Evolutionary conservation across 2,329 filamentous ascomycete species (phyloP).

Genomic region (Akanthomyces muscarius): DNA sequence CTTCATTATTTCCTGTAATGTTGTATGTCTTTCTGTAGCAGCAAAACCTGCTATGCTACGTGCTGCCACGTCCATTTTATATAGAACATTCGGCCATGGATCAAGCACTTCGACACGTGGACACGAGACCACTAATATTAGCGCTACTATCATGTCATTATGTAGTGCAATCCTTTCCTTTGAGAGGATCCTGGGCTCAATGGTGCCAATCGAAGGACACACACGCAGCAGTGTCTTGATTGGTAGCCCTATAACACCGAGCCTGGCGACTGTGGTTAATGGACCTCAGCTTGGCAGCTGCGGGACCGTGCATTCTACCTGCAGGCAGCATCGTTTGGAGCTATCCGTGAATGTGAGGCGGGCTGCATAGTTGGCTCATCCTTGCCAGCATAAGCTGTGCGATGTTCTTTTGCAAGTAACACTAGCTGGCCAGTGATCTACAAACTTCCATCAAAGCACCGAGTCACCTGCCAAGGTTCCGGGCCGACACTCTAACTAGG

Average conservation of each 20-base stretch:
- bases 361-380: neutral
- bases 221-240: neutral
- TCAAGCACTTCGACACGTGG: neutral
- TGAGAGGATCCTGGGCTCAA: neutral
- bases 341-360: neutral
- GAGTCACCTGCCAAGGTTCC: neutral
- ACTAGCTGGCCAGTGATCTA: neutral
- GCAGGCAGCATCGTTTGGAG: neutral
- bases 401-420: neutral
- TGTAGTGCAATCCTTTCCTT: neutral
- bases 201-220: neutral
- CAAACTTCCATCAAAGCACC: neutral
- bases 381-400: neutral
- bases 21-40: neutral
- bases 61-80: neutral
- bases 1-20: neutral
- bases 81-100: neutral
- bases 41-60: too few relatives aligned
- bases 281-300: neutral
- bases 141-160: slow-evolving; percentile 1
- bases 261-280: neutral
- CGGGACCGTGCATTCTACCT: slow-evolving; percentile 7
- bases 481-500: neutral
- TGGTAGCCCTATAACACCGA: neutral
- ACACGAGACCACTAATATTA: neutral